phyloP scores from a whole-genome alignment of 768 basidiomycete genomes.

The Obba rivulosa region DNA sequence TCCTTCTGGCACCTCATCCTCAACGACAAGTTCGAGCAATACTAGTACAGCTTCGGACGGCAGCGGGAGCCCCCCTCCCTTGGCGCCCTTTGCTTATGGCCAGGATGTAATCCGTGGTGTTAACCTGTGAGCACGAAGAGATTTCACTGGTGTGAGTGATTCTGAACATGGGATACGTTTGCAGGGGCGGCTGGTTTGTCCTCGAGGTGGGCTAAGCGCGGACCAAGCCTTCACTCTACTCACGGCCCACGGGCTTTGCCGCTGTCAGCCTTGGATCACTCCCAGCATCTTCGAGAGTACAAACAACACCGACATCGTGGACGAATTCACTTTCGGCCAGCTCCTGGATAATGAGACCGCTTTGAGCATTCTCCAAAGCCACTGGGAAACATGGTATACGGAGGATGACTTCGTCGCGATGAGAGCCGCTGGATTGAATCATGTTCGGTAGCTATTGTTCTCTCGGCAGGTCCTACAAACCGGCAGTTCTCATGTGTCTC shows the following conservation, averaged over 20 bases:
- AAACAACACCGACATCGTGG: conserved; percentile 47
- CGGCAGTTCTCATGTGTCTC: background rate
- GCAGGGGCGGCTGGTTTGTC: conserved; percentile 60
- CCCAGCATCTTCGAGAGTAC: conserved; percentile 67
- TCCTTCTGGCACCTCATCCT: conserved; percentile 3
- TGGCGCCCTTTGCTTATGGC: conserved; percentile 38
- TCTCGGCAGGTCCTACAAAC: background rate
- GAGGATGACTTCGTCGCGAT: conserved; percentile 68
- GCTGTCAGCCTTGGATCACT: conserved; percentile 67
- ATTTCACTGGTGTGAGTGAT: background rate
- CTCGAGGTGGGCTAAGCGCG: conserved; percentile 38
- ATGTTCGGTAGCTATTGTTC: conserved; percentile 47
- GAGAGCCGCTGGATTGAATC: conserved; percentile 60
- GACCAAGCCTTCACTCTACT: background rate
- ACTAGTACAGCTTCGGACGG: too few species aligned
- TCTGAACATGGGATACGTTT: background rate
- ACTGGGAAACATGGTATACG: conserved; percentile 66
- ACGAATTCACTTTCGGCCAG: conserved; percentile 59
- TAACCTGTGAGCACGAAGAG: conserved; percentile 42
- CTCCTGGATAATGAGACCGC: conserved; percentile 41
- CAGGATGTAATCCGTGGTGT: conserved; percentile 49
- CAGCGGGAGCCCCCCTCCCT: conserved; percentile 1
- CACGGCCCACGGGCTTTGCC: background rate
- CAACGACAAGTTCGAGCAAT: background rate
- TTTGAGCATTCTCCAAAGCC: conserved; percentile 37